Evolutionary conservation across 345 rosid genomes (phyloP).

Genomic region (Durio zibethinus): DNA sequence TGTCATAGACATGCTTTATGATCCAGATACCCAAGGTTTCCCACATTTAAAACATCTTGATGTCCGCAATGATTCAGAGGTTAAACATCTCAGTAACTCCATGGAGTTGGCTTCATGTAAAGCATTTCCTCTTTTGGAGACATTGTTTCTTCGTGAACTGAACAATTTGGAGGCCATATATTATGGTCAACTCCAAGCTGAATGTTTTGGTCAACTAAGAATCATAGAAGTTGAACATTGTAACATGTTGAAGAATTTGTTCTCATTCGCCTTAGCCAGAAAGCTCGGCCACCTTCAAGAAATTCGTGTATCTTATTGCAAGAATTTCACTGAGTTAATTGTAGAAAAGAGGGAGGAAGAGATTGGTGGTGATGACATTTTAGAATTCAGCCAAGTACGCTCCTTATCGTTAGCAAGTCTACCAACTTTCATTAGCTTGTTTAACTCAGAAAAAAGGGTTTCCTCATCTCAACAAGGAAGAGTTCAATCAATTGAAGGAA

Average conservation of each 20-base stretch:
- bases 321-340: neutral
- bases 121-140: neutral
- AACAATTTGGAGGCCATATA: neutral
- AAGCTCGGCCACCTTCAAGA: neutral
- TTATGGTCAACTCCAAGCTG: neutral
- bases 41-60: neutral
- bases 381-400: neutral
- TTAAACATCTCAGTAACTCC: neutral
- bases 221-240: neutral
- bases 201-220: neutral
- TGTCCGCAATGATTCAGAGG: neutral
- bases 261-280: neutral
- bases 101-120: neutral
- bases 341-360: neutral
- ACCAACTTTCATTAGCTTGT: neutral
- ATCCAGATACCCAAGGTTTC: neutral
- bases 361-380: no score
- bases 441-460: neutral
- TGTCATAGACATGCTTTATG: neutral
- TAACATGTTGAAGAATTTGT: neutral
- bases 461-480: neutral
- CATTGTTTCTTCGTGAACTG: neutral
- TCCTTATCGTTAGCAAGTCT: fast-evolving
- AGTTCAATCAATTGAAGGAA: neutral
- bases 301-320: neutral